phyloP scores from a whole-genome alignment of 768 basidiomycete species.

The Pisolithus sp. region DNA sequence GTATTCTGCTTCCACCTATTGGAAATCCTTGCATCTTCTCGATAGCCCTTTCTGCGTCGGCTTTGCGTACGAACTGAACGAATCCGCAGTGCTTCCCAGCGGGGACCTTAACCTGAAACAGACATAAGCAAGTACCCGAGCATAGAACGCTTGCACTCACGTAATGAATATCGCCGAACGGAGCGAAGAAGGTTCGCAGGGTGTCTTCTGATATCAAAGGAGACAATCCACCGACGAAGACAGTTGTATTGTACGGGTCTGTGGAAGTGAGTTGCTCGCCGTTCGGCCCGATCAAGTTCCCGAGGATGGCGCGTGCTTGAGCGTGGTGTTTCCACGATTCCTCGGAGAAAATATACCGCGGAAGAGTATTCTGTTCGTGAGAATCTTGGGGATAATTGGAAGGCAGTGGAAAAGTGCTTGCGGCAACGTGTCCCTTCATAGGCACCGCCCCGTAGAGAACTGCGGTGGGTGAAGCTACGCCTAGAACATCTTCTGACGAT shows the following conservation, averaged over 20 bases:
- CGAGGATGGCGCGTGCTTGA: constrained; percentile 75
- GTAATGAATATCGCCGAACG: constrained; percentile 92
- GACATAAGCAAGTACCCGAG: constrained; percentile 5
- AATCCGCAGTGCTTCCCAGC: constrained; percentile 94
- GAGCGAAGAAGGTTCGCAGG: constrained; percentile 80
- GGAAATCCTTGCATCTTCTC: constrained; percentile 97
- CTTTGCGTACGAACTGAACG: constrained; percentile 89
- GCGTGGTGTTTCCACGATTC: constrained; percentile 83
- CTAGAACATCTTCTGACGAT: constrained; percentile 49
- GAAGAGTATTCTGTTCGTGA: constrained; percentile 34
- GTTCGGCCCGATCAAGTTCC: constrained; percentile 79
- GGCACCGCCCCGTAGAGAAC: constrained; percentile 37
- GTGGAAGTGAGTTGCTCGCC: constrained; percentile 82
- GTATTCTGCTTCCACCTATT: constrained; percentile 85
- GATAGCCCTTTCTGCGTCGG: constrained; percentile 87
- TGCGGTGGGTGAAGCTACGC: constrained; percentile 39
- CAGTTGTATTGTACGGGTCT: constrained; percentile 95
- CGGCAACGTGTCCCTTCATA: constrained; percentile 22
- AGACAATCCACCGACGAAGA: constrained; percentile 88
- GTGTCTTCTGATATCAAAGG: constrained; percentile 90
- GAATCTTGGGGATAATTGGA: constrained; percentile 39
- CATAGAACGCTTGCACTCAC: constrained; percentile 37
- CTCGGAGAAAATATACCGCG: constrained; percentile 56
- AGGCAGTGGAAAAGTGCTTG: constrained; percentile 24
- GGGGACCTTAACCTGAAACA: constrained; percentile 83